phyloP scores from a whole-genome alignment of 139 green algal species.

The Astrephomene gubernaculifera region DNA sequence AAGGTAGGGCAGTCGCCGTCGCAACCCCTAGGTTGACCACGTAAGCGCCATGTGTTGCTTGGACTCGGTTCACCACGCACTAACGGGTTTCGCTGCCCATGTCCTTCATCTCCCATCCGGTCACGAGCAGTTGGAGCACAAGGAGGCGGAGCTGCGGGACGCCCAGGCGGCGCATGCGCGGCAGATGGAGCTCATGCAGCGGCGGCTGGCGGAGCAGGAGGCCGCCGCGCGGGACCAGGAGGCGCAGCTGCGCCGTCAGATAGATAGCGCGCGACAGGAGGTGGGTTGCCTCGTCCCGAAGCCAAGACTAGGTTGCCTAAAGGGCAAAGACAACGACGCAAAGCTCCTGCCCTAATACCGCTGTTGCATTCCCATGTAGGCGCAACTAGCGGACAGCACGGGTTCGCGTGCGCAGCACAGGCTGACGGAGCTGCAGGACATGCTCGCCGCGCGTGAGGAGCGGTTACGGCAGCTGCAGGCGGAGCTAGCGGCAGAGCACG shows the following conservation, averaged over 20 bases:
- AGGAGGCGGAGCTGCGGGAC: conserved; percentile 5
- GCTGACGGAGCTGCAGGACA: conserved; percentile 1
- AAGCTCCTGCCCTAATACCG: too few relatives aligned
- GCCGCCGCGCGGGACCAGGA: background rate
- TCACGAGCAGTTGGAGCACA: background rate
- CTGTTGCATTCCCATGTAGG: too few relatives aligned
- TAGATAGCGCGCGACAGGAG: background rate
- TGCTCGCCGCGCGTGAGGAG: background rate
- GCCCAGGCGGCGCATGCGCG: background rate
- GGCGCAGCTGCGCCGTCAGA: background rate
- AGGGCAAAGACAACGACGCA: too few relatives aligned
- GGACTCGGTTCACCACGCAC: too few relatives aligned
- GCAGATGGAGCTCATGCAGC: background rate
- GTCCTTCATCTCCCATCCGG: too few relatives aligned
- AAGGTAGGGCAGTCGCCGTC: background rate
- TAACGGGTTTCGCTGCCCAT: too few relatives aligned
- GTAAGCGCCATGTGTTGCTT: too few relatives aligned
- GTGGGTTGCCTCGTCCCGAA: too few relatives aligned
- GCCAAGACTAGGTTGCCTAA: too few relatives aligned
- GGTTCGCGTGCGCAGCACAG: background rate
- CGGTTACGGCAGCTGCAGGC: conserved; percentile 14
- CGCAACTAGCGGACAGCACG: background rate
- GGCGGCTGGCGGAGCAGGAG: conserved; percentile 12
- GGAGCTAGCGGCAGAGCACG: background rate
- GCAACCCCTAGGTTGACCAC: too few relatives aligned